A percentile compares a stretch with the other conserved stretches of the same genome.
These are phyloP conservation scores for Onygena corvina DNA, from an alignment of 2,329 filamentous ascomycete species.

Conservation along the genomic window DNA sequence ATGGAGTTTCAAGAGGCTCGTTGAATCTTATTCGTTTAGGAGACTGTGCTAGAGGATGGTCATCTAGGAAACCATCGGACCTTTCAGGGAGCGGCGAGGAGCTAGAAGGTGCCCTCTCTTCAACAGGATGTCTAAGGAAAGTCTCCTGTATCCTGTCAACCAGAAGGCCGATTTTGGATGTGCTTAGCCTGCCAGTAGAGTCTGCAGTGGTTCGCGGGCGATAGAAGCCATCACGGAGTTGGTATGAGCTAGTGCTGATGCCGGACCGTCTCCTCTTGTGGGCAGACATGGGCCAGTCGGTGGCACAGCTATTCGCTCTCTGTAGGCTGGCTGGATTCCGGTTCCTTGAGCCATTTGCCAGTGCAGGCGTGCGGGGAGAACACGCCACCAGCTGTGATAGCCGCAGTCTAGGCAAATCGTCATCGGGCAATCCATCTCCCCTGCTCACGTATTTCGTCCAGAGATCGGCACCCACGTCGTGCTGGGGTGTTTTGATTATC, in stretches of 20 bases:
- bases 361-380: constrained; percentile 52
- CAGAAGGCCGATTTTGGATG: constrained; percentile 44
- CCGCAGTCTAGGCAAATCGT: constrained; percentile 43
- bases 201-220: constrained; percentile 29
- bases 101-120: constrained; percentile 28
- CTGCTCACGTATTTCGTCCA: constrained; percentile 62
- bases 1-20: constrained; percentile 18
- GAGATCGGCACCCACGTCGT: constrained; percentile 60
- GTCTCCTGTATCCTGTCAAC: constrained; percentile 53
- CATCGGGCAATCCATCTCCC: constrained; percentile 34
- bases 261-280: constrained; percentile 53
- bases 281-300: constrained; percentile 52
- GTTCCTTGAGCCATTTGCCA: constrained; percentile 29
- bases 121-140: constrained; percentile 26
- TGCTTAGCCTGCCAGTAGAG: constrained; percentile 27
- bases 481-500: constrained; percentile 52
- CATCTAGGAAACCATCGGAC: constrained; percentile 22
- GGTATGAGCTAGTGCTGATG: constrained; percentile 32
- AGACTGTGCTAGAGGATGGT: constrained; percentile 23
- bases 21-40: constrained; percentile 15
- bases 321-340: constrained; percentile 43
- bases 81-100: constrained; percentile 34
- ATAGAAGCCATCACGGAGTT: constrained; percentile 36
- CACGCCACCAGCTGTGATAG: constrained; percentile 57
- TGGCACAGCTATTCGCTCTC: constrained; percentile 56